These are phyloP conservation scores for Colletotrichum tamarilloi DNA, from an alignment of 2,329 filamentous ascomycete species.

Conservation along the genomic window DNA sequence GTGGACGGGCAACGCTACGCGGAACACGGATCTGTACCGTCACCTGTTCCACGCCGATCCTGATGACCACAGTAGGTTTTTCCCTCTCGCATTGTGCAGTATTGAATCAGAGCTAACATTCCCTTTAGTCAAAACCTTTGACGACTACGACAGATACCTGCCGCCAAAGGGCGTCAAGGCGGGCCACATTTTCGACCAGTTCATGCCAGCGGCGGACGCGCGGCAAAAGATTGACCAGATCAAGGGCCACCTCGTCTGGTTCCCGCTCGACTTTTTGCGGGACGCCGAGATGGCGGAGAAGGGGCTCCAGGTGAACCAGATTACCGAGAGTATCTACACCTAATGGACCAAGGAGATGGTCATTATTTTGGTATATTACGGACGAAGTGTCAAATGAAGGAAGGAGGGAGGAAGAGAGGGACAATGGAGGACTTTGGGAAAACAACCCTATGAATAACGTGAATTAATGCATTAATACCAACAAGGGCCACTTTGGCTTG, in stretches of 20 bases:
- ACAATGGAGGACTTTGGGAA: too few species aligned
- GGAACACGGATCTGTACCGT: conserved; percentile 80
- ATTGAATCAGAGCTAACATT: conserved; percentile 29
- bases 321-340: conserved; percentile 89
- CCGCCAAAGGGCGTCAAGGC: conserved; percentile 78
- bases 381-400: conserved; percentile 45
- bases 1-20: conserved; percentile 77
- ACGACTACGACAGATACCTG: conserved; percentile 87
- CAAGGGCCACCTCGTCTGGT: conserved; percentile 89
- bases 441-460: not conserved
- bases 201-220: conserved; percentile 78
- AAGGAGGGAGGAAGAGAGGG: not conserved
- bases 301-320: conserved; percentile 85
- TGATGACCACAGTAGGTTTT: conserved; percentile 76
- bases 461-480: conserved; percentile 26
- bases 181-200: conserved; percentile 88
- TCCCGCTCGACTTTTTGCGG: conserved; percentile 88
- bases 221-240: conserved; percentile 81
- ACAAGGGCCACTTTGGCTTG: not conserved
- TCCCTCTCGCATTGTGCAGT: not conserved
- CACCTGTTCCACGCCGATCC: conserved; percentile 89
- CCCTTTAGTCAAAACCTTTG: conserved; percentile 79
- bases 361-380: too few species aligned
- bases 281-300: conserved; percentile 91
- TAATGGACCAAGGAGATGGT: conserved; percentile 45